Conservation (phyloP, 2,329 filamentous ascomycete genomes). For the Neoascochyta sp. region DNA sequence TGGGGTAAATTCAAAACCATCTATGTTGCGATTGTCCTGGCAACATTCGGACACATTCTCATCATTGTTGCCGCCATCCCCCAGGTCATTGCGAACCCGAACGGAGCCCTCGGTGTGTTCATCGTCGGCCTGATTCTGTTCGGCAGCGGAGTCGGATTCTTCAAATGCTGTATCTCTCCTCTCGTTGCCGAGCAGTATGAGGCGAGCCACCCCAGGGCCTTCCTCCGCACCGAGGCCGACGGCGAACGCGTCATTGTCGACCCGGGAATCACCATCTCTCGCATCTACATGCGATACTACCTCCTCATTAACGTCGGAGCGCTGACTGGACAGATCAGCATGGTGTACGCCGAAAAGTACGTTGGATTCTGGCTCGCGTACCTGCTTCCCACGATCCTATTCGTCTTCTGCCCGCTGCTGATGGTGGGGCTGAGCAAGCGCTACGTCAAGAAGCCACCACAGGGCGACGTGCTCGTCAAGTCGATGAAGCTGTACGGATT, state of each 20-base stretch:
- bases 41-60: constrained; percentile 54
- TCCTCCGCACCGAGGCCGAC: constrained; percentile 49
- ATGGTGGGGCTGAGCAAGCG: constrained; percentile 39
- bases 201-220: constrained; percentile 51
- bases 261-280: constrained; percentile 61
- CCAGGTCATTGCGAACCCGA: constrained; percentile 39
- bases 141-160: constrained; percentile 43
- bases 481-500: constrained; percentile 58
- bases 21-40: constrained; percentile 52
- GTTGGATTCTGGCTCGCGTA: constrained; percentile 71
- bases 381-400: constrained; percentile 61
- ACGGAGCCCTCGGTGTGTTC: constrained; percentile 45
- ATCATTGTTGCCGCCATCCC: constrained; percentile 52
- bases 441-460: constrained; percentile 53
- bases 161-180: constrained; percentile 49
- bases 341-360: constrained; percentile 71
- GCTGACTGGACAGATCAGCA: constrained; percentile 58
- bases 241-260: constrained; percentile 68
- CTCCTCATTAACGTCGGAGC: constrained; percentile 67
- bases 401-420: constrained; percentile 57
- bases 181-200: constrained; percentile 64
- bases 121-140: constrained; percentile 47
- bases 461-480: constrained; percentile 67
- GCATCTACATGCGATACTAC: constrained; percentile 68
- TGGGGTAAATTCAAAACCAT: constrained; percentile 59